Percentiles rank a stretch among this genome's conserved stretches.
Conservation (phyloP, 257 asterid genomes). For the Nemophila menziesii region DNA sequence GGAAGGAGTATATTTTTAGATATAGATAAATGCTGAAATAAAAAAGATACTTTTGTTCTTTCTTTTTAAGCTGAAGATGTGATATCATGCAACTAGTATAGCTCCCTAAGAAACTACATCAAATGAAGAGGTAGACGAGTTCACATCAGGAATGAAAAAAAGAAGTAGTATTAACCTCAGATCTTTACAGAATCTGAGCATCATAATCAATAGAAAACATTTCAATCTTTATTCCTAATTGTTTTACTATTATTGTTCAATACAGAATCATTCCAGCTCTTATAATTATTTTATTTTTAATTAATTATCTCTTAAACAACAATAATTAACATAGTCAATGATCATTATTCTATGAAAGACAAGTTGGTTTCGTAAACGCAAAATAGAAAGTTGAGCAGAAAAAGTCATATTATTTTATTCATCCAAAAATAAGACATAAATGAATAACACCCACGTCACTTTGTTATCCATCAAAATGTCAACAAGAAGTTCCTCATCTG, state of each 20-base stretch:
- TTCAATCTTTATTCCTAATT: slow-evolving; percentile 21
- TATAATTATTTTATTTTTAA: too few species aligned
- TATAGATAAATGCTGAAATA: too few species aligned
- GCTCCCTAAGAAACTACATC: slow-evolving; percentile 1
- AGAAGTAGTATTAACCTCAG: slow-evolving; percentile 13
- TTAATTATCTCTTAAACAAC: too few species aligned
- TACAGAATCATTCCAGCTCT: too few species aligned
- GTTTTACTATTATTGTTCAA: slow-evolving; percentile 9
- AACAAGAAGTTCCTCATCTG: background rate
- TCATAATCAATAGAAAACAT: slow-evolving; percentile 28
- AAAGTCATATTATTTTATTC: too few species aligned
- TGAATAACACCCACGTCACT: background rate
- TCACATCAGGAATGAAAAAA: slow-evolving; percentile 38
- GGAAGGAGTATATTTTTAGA: too few species aligned
- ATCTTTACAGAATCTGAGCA: slow-evolving; percentile 22
- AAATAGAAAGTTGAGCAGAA: too few species aligned
- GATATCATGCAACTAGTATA: background rate
- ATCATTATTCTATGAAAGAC: too few species aligned
- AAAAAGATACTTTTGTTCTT: too few species aligned
- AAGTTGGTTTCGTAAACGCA: too few species aligned
- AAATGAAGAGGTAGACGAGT: slow-evolving; percentile 29
- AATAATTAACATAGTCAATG: too few species aligned
- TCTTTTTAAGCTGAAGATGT: slow-evolving; percentile 2
- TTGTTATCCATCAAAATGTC: background rate
- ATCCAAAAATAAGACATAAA: too few species aligned